Percentiles rank a stretch among this genome's conserved stretches.
Evolutionary conservation across 345 rosid genomes (phyloP).

Genomic region (Eucalyptus cladocalyx): DNA sequence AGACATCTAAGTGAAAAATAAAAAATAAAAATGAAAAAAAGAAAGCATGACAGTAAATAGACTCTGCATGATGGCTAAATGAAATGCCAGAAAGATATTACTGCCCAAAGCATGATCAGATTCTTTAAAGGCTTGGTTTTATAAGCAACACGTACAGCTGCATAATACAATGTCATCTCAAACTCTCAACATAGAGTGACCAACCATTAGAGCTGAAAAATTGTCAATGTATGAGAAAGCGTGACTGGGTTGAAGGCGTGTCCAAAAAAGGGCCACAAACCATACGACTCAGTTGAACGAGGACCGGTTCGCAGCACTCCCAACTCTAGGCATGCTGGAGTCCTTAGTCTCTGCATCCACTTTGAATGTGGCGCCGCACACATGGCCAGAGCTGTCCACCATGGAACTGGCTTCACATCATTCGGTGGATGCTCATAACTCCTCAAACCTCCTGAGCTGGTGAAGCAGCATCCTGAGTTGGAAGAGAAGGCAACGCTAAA

Average conservation of each 20-base stretch:
- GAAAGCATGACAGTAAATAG: too few species aligned
- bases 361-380: constrained; percentile 62
- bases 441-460: constrained; percentile 82
- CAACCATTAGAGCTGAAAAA: background rate
- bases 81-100: background rate
- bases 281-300: constrained; percentile 24
- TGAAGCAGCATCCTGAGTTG: constrained; percentile 71
- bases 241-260: background rate
- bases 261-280: background rate
- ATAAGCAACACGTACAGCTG: background rate
- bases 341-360: constrained; percentile 66
- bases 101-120: background rate
- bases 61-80: background rate
- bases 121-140: background rate
- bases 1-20: too few species aligned
- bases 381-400: constrained; percentile 87
- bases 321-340: constrained; percentile 80
- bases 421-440: constrained; percentile 76
- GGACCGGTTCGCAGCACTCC: constrained; percentile 85
- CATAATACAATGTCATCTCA: background rate
- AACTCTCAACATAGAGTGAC: background rate
- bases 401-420: constrained; percentile 89
- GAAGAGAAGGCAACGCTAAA: background rate
- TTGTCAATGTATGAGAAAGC: background rate
- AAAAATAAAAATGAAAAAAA: too few species aligned